These are phyloP conservation scores for Paratinospora sagittata DNA, from an alignment of 164 flowering plant genomes.

Conservation along the genomic window DNA sequence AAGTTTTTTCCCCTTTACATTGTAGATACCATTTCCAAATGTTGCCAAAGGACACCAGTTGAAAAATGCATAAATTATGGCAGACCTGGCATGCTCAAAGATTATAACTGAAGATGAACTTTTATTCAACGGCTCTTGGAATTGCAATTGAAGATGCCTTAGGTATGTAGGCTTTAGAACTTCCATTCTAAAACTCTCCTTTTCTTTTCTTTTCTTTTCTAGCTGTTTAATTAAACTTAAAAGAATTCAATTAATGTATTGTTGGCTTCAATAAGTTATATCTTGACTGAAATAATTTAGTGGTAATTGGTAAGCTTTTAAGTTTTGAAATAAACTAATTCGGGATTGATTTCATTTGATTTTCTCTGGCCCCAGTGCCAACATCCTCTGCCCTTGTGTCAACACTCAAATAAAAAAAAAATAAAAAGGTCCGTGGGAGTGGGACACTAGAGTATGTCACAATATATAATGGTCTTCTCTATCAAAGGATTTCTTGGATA, in stretches of 20 bases:
- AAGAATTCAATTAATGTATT: neutral
- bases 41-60: slow-evolving; percentile 71
- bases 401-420: too few species aligned
- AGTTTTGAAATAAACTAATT: neutral
- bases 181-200: neutral
- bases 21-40: slow-evolving; percentile 79
- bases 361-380: too few species aligned
- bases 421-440: too few species aligned
- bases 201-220: neutral
- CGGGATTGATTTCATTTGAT: neutral
- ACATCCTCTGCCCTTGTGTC: too few species aligned
- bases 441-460: neutral
- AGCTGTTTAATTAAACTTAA: neutral
- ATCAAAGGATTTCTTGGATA: neutral
- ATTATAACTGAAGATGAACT: slow-evolving; percentile 70
- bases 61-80: slow-evolving; percentile 61
- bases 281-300: too few species aligned
- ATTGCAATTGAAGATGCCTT: slow-evolving; percentile 50
- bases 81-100: slow-evolving; percentile 59
- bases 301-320: too few species aligned
- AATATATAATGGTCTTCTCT: neutral
- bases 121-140: slow-evolving; percentile 60
- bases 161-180: slow-evolving; percentile 30
- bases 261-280: neutral
- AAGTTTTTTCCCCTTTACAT: neutral